Percentiles rank a stretch among this genome's conserved stretches.
Evolutionary conservation across 345 rosid species (phyloP).

Genomic region (Eutrema japonicum): DNA sequence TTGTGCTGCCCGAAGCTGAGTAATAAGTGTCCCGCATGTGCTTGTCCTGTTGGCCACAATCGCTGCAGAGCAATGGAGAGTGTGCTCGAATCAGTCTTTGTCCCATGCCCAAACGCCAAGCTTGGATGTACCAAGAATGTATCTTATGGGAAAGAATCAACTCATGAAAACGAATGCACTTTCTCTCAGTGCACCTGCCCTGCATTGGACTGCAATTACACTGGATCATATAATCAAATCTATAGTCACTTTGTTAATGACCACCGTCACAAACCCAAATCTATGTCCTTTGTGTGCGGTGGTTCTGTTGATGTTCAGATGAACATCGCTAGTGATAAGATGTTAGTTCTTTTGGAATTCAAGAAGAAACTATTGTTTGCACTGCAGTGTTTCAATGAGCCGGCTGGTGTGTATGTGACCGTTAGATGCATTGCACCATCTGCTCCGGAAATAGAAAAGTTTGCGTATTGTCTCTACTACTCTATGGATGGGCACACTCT

Average conservation of each 20-base stretch:
- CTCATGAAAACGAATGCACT: background rate
- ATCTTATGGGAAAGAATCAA: background rate
- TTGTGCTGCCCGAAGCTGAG: background rate
- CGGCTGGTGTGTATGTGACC: background rate
- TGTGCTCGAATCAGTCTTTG: background rate
- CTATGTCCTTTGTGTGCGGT: background rate
- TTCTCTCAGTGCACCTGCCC: constrained; percentile 8
- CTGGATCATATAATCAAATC: background rate
- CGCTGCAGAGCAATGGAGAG: constrained; percentile 2
- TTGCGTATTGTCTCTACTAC: constrained; percentile 1
- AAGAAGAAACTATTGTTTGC: background rate
- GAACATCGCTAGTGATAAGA: background rate
- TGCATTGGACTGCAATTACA: background rate
- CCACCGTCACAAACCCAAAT: background rate
- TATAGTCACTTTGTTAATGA: background rate
- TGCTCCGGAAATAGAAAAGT: background rate
- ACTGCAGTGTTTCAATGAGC: background rate
- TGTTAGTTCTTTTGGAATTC: background rate
- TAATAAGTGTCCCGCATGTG: background rate
- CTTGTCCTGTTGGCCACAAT: background rate
- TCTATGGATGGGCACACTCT: constrained; percentile 1
- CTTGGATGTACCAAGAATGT: background rate
- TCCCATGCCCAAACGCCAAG: background rate
- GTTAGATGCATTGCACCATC: background rate
- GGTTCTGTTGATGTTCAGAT: background rate